Evolutionary conservation across 352 stramenopile species (phyloP).

Genomic region (Elongisporangium undulatum): DNA sequence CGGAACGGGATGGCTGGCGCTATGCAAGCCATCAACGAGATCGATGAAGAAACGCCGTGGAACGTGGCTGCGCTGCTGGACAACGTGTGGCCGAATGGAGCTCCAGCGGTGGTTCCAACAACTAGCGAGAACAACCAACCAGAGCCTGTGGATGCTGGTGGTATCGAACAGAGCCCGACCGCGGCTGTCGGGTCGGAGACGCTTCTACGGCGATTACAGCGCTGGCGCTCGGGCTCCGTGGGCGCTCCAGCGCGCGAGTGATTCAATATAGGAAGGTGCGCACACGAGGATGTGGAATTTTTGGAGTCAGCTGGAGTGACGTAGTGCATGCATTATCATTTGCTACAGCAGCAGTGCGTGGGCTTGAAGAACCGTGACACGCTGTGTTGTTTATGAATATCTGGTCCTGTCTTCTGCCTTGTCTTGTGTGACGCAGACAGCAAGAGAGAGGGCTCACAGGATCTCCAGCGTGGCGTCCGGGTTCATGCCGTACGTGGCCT

Average conservation of each 20-base stretch:
- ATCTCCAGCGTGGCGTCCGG: slow-evolving; percentile 47
- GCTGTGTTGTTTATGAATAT: not conserved
- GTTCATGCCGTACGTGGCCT: slow-evolving; percentile 70
- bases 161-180: slow-evolving; percentile 1
- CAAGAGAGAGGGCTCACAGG: not conserved
- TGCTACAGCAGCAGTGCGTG: not conserved
- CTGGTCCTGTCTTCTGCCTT: too few species aligned
- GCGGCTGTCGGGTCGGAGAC: slow-evolving; percentile 12
- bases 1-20: slow-evolving; percentile 14
- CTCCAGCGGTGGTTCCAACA: not conserved
- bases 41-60: slow-evolving; percentile 33
- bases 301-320: not conserved
- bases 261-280: not conserved
- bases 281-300: not conserved
- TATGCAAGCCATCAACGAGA: slow-evolving; percentile 27
- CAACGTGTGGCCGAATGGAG: slow-evolving; percentile 16
- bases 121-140: not conserved
- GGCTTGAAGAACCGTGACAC: not conserved
- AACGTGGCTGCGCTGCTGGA: slow-evolving; percentile 31
- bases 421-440: too few species aligned
- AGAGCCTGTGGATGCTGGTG: slow-evolving; percentile 7
- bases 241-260: not conserved
- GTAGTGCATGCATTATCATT: not conserved
- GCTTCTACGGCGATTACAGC: slow-evolving; percentile 11
- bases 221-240: not conserved